A percentile compares a stretch with the other conserved stretches of the same genome.
These are phyloP conservation scores for Cyathus olla DNA, from an alignment of 1,284 basidiomycete genomes.

Conservation along the genomic window DNA sequence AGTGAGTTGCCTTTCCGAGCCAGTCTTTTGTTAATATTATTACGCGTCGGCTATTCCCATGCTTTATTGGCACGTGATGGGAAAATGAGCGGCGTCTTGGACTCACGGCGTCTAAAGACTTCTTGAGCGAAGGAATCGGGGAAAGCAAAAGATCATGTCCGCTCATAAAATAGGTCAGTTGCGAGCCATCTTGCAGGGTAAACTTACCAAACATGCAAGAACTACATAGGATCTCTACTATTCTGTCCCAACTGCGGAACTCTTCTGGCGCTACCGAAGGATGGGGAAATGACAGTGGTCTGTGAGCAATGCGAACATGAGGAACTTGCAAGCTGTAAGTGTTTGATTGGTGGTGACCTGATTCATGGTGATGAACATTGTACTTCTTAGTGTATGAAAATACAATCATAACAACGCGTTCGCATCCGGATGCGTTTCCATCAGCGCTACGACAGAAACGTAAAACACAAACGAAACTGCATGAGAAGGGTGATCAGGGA, in stretches of 20 bases:
- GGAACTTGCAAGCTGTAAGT: constrained; percentile 90
- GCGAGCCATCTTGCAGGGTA: background rate
- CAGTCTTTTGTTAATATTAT: background rate
- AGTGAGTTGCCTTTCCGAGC: constrained; percentile 1
- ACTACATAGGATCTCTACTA: constrained; percentile 80
- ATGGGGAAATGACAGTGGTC: constrained; percentile 79
- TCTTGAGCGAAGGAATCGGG: too few species aligned
- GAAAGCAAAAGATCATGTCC: constrained; percentile 7
- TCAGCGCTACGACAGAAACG: constrained; percentile 89
- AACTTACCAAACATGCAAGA: constrained; percentile 7
- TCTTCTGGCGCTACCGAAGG: constrained; percentile 86
- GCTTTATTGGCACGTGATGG: background rate
- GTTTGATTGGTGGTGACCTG: background rate
- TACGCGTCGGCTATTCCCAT: background rate
- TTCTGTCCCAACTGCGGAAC: constrained; percentile 96
- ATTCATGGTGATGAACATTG: background rate
- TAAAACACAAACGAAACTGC: constrained; percentile 89
- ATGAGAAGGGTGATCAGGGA: constrained; percentile 81
- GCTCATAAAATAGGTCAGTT: constrained; percentile 49
- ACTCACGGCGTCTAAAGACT: too few species aligned
- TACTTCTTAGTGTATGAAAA: constrained; percentile 87
- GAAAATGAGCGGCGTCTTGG: too few species aligned
- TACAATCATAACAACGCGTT: constrained; percentile 90
- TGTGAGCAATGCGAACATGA: constrained; percentile 92
- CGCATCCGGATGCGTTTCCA: constrained; percentile 95